Evolutionary conservation across 139 green algal species (phyloP).

Genomic region (Microglena sp.): DNA sequence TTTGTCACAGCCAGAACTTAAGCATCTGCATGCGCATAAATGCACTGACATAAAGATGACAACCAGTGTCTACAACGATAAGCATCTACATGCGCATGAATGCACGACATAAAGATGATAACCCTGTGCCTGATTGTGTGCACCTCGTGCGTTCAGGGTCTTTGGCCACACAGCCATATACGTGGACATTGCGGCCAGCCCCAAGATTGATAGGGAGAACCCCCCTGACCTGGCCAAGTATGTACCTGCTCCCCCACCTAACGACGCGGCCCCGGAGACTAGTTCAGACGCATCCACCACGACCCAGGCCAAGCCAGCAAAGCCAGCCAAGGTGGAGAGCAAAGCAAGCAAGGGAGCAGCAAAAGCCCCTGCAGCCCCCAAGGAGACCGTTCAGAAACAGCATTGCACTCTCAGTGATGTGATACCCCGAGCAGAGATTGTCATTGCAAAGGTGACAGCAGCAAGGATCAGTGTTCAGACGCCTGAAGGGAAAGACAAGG

Average conservation of each 20-base stretch:
- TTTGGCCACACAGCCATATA: conserved; percentile 16
- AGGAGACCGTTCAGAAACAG: not conserved
- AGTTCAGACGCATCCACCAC: conserved; percentile 12
- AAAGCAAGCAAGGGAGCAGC: conserved; percentile 12
- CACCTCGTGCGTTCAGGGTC: not conserved
- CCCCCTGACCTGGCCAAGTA: conserved; percentile 52
- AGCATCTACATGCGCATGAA: too few relatives aligned
- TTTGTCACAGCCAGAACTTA: too few relatives aligned
- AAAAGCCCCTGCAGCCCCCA: conserved; percentile 9
- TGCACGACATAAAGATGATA: too few relatives aligned
- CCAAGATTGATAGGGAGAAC: conserved; percentile 52
- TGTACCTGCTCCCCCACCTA: too few relatives aligned
- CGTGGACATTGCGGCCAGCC: conserved; percentile 52
- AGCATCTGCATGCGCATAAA: too few relatives aligned
- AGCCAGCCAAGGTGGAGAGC: conserved; percentile 8
- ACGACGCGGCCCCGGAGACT: too few relatives aligned
- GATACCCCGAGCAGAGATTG: not conserved
- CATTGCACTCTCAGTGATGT: too few relatives aligned
- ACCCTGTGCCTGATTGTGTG: not conserved
- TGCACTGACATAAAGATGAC: too few relatives aligned
- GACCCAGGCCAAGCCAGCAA: conserved; percentile 10
- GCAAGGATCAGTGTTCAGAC: not conserved
- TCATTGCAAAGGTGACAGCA: not conserved
- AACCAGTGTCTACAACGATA: too few relatives aligned
- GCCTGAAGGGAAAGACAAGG: not conserved